These are phyloP conservation scores for Pseudozyma sp. DNA, from an alignment of 1,284 basidiomycete genomes.

Conservation along the genomic window DNA sequence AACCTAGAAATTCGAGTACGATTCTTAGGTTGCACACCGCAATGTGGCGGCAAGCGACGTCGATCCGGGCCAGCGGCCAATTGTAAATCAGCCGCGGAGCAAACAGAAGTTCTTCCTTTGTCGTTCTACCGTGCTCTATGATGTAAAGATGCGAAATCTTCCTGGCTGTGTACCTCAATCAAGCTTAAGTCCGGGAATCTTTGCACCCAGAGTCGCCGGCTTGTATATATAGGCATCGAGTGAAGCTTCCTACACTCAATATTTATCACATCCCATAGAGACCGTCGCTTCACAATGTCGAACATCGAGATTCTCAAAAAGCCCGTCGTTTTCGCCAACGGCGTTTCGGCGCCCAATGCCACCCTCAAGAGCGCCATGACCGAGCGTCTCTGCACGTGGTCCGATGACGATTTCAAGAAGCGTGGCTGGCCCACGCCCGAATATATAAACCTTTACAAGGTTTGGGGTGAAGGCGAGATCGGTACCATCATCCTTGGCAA, in stretches of 20 bases:
- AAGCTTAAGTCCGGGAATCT: conserved; percentile 15
- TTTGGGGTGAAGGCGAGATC: conserved; percentile 60
- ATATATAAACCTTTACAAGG: conserved; percentile 61
- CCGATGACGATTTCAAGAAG: conserved; percentile 56
- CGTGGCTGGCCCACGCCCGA: conserved; percentile 59
- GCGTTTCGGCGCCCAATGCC: conserved; percentile 51
- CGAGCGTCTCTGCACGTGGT: conserved; percentile 61
- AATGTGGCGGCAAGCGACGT: not conserved
- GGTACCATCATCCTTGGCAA: conserved; percentile 62
- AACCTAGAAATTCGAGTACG: not conserved
- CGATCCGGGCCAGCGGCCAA: conserved; percentile 1
- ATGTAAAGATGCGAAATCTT: not conserved
- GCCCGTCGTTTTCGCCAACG: conserved; percentile 47
- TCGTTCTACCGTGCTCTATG: not conserved
- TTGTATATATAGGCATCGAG: too few relatives aligned
- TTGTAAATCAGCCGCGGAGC: not conserved
- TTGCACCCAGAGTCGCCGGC: not conserved
- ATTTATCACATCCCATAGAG: not conserved
- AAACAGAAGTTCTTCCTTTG: too few relatives aligned
- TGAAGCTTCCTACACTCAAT: too few relatives aligned
- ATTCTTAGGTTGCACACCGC: not conserved
- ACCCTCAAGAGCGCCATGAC: conserved; percentile 64
- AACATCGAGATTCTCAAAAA: conserved; percentile 47
- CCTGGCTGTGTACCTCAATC: too few relatives aligned
- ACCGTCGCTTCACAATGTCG: conserved; percentile 24